Evolutionary conservation across 1,284 basidiomycete species (phyloP).

Genomic region (Trichosporon sp.): DNA sequence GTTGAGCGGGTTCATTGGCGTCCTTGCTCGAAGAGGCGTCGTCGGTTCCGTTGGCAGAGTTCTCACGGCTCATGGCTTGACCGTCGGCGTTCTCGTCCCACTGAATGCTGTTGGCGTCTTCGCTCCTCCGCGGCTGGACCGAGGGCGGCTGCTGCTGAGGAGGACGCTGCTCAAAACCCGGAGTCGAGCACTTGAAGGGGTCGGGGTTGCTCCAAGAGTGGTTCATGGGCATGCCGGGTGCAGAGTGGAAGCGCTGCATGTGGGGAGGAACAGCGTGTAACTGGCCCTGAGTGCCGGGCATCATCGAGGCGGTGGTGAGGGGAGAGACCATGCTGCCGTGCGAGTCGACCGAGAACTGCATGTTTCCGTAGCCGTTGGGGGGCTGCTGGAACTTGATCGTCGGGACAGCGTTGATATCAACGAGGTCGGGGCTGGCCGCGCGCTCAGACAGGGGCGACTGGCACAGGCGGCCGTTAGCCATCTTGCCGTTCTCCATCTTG

Average conservation of each 20-base stretch:
- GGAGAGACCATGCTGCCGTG: constrained; percentile 24
- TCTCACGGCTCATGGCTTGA: background rate
- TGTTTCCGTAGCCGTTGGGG: constrained; percentile 21
- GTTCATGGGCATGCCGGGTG: constrained; percentile 44
- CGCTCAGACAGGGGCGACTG: constrained; percentile 29
- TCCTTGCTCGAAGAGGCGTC: constrained; percentile 25
- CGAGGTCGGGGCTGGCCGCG: constrained; percentile 33
- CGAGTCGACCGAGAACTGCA: constrained; percentile 37
- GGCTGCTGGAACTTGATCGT: constrained; percentile 38
- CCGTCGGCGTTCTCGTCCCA: constrained; percentile 37
- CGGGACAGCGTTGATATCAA: constrained; percentile 43
- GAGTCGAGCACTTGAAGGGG: constrained; percentile 27
- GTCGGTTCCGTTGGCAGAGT: background rate
- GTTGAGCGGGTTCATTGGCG: constrained; percentile 17
- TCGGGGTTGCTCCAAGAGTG: constrained; percentile 34
- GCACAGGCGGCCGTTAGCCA: constrained; percentile 9
- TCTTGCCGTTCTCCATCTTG: constrained; percentile 23
- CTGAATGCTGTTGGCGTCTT: constrained; percentile 31
- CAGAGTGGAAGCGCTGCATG: constrained; percentile 49
- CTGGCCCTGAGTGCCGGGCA: constrained; percentile 27
- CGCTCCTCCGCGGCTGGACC: constrained; percentile 22
- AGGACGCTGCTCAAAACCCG: constrained; percentile 23
- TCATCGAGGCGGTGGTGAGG: constrained; percentile 22
- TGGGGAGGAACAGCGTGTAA: constrained; percentile 47
- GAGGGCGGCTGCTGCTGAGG: constrained; percentile 29